Evolutionary conservation across 495 filamentous ascomycete genomes (phyloP).

Genomic region (Aspergillus saccharolyticus): DNA sequence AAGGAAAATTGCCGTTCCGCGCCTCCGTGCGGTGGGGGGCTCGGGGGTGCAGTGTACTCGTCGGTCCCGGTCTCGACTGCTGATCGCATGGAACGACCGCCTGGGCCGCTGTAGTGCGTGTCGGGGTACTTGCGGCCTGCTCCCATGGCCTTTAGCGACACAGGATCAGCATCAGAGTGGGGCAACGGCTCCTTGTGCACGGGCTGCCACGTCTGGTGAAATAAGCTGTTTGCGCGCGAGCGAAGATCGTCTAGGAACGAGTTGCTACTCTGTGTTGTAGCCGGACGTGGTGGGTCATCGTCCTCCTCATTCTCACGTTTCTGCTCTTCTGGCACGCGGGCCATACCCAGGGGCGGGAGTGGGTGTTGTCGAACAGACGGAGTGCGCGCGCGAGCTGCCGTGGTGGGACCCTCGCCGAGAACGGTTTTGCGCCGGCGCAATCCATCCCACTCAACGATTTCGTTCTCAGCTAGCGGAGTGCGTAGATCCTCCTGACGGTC

Average conservation of each 20-base stretch:
- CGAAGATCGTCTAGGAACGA: constrained; percentile 58
- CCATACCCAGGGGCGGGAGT: constrained; percentile 85
- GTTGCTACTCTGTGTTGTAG: constrained; percentile 30
- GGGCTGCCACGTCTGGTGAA: constrained; percentile 32
- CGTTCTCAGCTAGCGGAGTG: constrained; percentile 68
- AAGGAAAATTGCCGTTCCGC: constrained; percentile 85
- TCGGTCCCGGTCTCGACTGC: constrained; percentile 26
- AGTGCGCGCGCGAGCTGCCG: constrained; percentile 32
- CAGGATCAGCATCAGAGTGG: constrained; percentile 15
- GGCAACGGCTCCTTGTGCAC: constrained; percentile 30
- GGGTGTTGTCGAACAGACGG: constrained; percentile 16
- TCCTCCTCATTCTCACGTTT: constrained; percentile 15
- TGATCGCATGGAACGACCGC: constrained; percentile 26
- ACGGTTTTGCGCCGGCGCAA: constrained; percentile 77
- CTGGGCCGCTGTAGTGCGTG: constrained; percentile 35
- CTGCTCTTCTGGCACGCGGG: constrained; percentile 62
- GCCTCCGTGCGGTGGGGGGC: constrained; percentile 14
- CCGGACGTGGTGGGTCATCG: constrained; percentile 30
- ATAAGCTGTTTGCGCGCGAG: constrained; percentile 36
- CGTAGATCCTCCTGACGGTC: constrained; percentile 69
- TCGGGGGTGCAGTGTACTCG: constrained; percentile 14
- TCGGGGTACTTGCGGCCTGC: constrained; percentile 36
- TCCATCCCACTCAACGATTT: constrained; percentile 89
- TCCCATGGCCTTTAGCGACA: constrained; percentile 14
- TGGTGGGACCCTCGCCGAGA: constrained; percentile 44